Evolutionary conservation across 106 monocot species (phyloP), one percentile per base, ranked within the genome.

Genomic region (Narthecium ossifragum): DNA sequence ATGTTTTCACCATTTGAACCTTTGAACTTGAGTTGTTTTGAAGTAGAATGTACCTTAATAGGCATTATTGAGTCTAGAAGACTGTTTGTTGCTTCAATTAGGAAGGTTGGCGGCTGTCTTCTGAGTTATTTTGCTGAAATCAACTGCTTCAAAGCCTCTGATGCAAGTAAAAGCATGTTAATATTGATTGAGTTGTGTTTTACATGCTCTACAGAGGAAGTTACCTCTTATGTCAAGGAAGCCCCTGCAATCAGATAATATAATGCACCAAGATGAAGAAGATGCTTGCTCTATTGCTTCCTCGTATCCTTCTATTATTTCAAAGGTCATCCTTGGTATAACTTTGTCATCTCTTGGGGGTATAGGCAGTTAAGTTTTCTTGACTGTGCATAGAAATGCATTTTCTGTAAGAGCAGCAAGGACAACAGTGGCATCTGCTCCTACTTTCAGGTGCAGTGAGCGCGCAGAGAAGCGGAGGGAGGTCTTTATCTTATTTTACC

Each of bases 211-310:
- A 1, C 12, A 43, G 11, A 43, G 43, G 43, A 0, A 4, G 14
- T 43, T 43, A 17, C 43, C 43, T 17, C 14, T 43, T 4, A 1
- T 13, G 43, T 66, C 68, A 62, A 79, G 74, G 74, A 78, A 67
- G 56, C 83, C 80, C 46, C 47, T 73, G 43, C 77, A 83, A 53
- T 51, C 69, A 48, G 82, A 86, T 33, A 78, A 80, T 60, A 60
- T 30, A 11, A 64, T 76, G 36, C 69, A 73, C 26, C 23, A 26
- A 14, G 72, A 82, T 45, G 75, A 82, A 31, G 88, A 93, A 34
- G 94, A 94, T 72, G 70, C 80, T 36, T 70, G 69, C 65, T 94
- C 86, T 43, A 62, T 78, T 62, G 69, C 83, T 73, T 89, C 89
- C 61, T 89, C 83, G 85, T 94, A 94, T 86, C 80, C 75, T 80